These are phyloP conservation scores for Penicillium paxilli DNA, from an alignment of 495 filamentous ascomycete genomes.

Conservation along the genomic window DNA sequence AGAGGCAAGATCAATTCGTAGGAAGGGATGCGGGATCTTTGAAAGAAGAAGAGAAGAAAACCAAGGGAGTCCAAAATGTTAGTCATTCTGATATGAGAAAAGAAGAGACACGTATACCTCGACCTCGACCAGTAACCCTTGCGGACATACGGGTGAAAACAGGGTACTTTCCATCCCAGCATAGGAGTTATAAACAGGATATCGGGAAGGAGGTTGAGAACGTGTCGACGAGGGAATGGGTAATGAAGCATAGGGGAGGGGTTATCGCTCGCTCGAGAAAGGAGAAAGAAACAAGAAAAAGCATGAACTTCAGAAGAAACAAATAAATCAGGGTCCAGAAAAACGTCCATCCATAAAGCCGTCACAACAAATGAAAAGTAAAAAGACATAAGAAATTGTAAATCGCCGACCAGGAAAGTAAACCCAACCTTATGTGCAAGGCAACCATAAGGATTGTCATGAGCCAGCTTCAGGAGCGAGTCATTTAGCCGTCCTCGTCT, in stretches of 20 bases:
- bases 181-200: conserved; percentile 1
- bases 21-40: too few relatives aligned
- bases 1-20: too few relatives aligned
- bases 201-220: not conserved
- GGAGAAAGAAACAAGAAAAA: not conserved
- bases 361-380: conserved; percentile 29
- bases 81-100: not conserved
- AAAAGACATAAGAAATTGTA: conserved; percentile 10
- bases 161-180: not conserved
- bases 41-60: not conserved
- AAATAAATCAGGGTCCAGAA: conserved; percentile 20
- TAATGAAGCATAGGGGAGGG: conserved; percentile 16
- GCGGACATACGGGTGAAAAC: conserved; percentile 2
- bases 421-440: not conserved
- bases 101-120: not conserved
- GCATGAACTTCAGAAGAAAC: not conserved
- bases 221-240: not conserved
- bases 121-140: not conserved
- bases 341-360: conserved; percentile 40
- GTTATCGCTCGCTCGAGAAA: conserved; percentile 42
- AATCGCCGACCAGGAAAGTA: not conserved
- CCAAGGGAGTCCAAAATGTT: not conserved
- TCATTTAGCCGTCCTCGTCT: conserved; percentile 49
- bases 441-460: not conserved
- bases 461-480: not conserved